Percentiles rank a stretch among this genome's conserved stretches.
Conservation (phyloP, 2,329 filamentous ascomycete species). For the Gliomastix tumulicola region DNA sequence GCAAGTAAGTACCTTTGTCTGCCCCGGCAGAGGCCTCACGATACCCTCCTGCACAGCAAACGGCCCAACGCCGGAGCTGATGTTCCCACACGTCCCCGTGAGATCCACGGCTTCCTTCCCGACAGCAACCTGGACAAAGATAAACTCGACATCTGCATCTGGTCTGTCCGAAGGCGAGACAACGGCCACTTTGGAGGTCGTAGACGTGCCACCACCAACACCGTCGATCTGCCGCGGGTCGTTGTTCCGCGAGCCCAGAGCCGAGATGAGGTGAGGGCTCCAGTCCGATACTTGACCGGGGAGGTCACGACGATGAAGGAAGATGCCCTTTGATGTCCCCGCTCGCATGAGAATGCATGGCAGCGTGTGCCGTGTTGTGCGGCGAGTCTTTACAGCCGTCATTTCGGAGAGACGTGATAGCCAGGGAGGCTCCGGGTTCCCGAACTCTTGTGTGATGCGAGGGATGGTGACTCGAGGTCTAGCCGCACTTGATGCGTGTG, state of each 20-base stretch:
- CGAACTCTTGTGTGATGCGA: too few relatives aligned
- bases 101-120: slow-evolving; percentile 47
- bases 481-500: too few relatives aligned
- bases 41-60: slow-evolving; percentile 48
- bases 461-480: too few relatives aligned
- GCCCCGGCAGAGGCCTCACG: slow-evolving; percentile 13
- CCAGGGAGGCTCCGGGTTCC: too few relatives aligned
- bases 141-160: slow-evolving; percentile 52
- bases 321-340: slow-evolving; percentile 55
- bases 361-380: slow-evolving; percentile 18
- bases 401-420: too few relatives aligned
- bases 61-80: slow-evolving; percentile 52
- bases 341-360: slow-evolving; percentile 54
- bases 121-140: slow-evolving; percentile 55
- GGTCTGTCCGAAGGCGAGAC: slow-evolving; percentile 31
- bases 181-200: slow-evolving; percentile 55
- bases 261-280: slow-evolving; percentile 42
- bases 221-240: slow-evolving; percentile 55
- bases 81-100: slow-evolving; percentile 57
- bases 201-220: slow-evolving; percentile 53
- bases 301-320: slow-evolving; percentile 47
- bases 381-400: too few relatives aligned
- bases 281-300: slow-evolving; percentile 37
- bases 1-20: slow-evolving; percentile 18
- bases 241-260: slow-evolving; percentile 46